Percentiles rank a stretch among this genome's conserved stretches.
Evolutionary conservation across 345 rosid genomes (phyloP).

Genomic region (Abelmoschus esculentus): DNA sequence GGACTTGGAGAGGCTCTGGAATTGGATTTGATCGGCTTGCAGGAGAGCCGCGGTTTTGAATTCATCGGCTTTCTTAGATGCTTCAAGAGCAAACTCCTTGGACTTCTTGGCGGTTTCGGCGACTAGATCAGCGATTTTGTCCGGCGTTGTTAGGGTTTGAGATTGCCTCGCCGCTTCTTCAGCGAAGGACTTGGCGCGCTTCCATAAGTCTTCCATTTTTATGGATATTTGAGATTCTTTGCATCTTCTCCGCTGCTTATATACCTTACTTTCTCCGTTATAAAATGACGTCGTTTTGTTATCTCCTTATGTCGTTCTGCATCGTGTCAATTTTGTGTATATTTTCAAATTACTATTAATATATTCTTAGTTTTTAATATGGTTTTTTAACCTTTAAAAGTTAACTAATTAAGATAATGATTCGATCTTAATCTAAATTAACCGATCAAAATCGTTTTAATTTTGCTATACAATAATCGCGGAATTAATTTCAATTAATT

Average conservation of each 20-base stretch:
- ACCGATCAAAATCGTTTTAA: background rate
- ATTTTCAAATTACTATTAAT: background rate
- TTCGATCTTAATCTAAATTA: background rate
- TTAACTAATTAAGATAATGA: background rate
- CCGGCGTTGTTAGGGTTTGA: constrained; percentile 49
- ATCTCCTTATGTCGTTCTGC: too few species aligned
- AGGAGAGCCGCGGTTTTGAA: constrained; percentile 62
- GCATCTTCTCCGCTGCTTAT: background rate
- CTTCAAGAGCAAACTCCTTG: constrained; percentile 81
- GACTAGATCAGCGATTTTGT: constrained; percentile 63
- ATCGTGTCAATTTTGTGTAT: background rate
- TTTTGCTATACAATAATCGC: background rate
- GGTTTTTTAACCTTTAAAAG: background rate
- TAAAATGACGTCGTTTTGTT: background rate
- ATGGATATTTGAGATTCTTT: background rate
- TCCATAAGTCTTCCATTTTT: constrained; percentile 86
- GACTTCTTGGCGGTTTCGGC: constrained; percentile 87
- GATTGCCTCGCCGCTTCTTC: constrained; percentile 86
- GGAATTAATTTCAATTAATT: background rate
- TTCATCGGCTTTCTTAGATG: constrained; percentile 74
- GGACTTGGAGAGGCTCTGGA: constrained; percentile 56
- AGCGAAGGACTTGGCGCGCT: constrained; percentile 70
- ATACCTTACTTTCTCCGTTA: background rate
- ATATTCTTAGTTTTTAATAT: background rate
- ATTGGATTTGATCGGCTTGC: constrained; percentile 92